A percentile compares a stretch with the other conserved stretches of the same genome.
These are phyloP conservation scores for Pseudocercospora cruenta DNA, from an alignment of 2,329 filamentous ascomycete species.

Conservation along the genomic window DNA sequence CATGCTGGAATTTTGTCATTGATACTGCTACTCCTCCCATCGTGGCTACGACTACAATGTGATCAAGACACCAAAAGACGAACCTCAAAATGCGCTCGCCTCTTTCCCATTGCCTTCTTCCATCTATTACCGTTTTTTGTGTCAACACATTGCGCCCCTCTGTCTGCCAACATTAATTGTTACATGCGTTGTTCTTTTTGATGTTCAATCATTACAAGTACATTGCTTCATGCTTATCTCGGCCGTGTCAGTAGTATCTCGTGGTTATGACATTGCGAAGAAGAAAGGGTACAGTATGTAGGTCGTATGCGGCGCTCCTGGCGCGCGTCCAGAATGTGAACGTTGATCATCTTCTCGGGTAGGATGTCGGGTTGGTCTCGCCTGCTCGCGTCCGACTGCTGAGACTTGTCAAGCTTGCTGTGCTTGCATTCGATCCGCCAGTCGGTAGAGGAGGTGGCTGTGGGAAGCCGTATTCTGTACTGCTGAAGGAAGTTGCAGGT, in stretches of 20 bases:
- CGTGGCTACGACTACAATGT: background rate
- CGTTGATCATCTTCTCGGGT: background rate
- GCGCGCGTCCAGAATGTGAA: background rate
- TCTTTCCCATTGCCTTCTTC: background rate
- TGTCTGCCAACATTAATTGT: background rate
- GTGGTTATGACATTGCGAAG: background rate
- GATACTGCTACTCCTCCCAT: background rate
- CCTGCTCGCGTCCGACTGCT: background rate
- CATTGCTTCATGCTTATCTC: constrained; percentile 4
- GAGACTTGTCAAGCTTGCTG: constrained; percentile 3
- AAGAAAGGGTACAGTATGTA: background rate
- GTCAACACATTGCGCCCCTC: background rate
- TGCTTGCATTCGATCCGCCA: constrained; percentile 3
- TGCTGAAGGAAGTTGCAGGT: constrained; percentile 19
- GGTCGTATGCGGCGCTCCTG: background rate
- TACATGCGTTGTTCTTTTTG: constrained; percentile 1
- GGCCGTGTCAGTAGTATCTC: constrained; percentile 2
- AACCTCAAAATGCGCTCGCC: background rate
- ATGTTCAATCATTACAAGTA: constrained; percentile 4
- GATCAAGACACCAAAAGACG: background rate
- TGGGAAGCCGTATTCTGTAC: constrained; percentile 28
- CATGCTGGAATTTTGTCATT: background rate
- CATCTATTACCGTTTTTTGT: background rate
- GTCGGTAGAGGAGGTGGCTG: background rate
- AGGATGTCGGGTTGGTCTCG: background rate